Evolutionary conservation across 208 protist species (phyloP).

Genomic region (Tritrichomonas musculus): DNA sequence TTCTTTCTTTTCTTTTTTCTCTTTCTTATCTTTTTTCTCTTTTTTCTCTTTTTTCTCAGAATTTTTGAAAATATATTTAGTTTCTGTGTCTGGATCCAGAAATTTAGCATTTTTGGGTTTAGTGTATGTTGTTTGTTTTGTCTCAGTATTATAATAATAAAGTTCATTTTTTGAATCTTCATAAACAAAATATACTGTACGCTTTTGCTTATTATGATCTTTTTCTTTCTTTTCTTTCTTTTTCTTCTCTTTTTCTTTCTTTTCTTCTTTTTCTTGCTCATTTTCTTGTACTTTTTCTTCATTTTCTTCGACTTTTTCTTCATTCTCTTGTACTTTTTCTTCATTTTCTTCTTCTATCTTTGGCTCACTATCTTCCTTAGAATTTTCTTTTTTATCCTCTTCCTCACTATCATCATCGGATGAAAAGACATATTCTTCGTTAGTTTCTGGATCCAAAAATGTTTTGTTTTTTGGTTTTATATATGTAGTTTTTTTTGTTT

Average conservation of each 20-base stretch:
- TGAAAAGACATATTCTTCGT: neutral
- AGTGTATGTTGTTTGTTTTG: too few species aligned
- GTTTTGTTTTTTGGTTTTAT: neutral
- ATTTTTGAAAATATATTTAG: neutral
- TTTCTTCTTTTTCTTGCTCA: neutral
- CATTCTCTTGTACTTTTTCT: neutral
- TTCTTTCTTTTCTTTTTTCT: neutral
- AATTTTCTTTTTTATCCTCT: neutral
- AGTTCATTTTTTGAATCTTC: too few species aligned
- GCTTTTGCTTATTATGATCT: neutral
- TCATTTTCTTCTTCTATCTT: neutral
- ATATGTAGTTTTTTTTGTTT: neutral
- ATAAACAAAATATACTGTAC: too few species aligned
- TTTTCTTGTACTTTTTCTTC: neutral
- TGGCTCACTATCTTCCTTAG: neutral
- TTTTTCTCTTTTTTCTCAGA: neutral
- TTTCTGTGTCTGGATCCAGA: too few species aligned
- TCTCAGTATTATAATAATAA: too few species aligned
- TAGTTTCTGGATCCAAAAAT: neutral
- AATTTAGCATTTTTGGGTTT: too few species aligned
- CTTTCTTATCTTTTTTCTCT: neutral
- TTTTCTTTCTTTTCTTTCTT: neutral
- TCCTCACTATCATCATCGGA: neutral
- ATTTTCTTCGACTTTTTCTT: neutral
- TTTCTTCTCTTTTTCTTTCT: neutral